phyloP scores from a whole-genome alignment of 495 filamentous ascomycete species.

The Neurospora sp. region DNA sequence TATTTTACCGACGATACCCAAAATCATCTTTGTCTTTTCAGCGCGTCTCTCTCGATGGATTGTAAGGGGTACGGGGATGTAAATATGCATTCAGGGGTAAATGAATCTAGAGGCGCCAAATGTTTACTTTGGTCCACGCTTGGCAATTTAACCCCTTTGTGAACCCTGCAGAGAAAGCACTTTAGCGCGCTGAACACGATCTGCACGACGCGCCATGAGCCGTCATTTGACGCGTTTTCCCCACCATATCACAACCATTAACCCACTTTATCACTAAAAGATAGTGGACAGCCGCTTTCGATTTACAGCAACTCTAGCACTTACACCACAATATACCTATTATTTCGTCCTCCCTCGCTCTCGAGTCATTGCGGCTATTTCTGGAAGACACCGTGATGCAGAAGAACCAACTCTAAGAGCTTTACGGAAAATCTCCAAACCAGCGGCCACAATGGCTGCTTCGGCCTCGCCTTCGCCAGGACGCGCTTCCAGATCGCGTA shows the following conservation, averaged over 20 bases:
- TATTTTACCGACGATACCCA: neutral
- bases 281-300: neutral
- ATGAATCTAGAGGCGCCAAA: neutral
- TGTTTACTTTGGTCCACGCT: neutral
- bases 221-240: constrained; percentile 10
- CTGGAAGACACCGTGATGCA: neutral
- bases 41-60: neutral
- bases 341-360: neutral
- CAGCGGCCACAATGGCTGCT: constrained; percentile 32
- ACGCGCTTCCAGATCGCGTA: constrained; percentile 4
- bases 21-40: neutral
- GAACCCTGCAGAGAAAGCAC: neutral
- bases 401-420: neutral
- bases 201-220: constrained; percentile 1
- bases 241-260: constrained; percentile 9
- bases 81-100: neutral
- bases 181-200: neutral
- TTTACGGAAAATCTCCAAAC: constrained; percentile 4
- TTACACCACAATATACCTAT: neutral
- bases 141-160: neutral
- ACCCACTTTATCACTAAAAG: neutral
- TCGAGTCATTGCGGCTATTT: neutral
- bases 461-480: constrained; percentile 27
- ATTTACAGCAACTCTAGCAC: neutral
- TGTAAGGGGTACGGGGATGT: neutral